Percentiles rank a stretch among this genome's conserved stretches.
These are phyloP conservation scores for Starmera dryadoides DNA, from an alignment of 805 yeast species.

Conservation along the genomic window DNA sequence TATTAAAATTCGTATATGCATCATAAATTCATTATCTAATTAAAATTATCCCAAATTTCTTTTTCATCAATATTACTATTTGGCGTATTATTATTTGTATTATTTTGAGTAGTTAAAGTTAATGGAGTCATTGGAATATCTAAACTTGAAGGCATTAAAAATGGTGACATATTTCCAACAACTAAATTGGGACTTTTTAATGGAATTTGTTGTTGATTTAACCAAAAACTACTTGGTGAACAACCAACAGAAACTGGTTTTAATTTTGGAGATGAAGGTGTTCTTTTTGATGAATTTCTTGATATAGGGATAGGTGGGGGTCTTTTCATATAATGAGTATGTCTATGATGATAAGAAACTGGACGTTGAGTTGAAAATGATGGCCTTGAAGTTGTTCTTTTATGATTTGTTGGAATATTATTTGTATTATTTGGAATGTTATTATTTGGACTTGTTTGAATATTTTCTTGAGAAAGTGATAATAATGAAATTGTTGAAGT, in stretches of 20 bases:
- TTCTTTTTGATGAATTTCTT: background rate
- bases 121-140: constrained; percentile 21
- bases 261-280: constrained; percentile 16
- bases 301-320: constrained; percentile 7
- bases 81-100: too few species aligned
- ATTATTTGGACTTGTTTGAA: background rate
- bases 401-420: constrained; percentile 4
- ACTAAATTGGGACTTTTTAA: constrained; percentile 2
- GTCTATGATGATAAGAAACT: constrained; percentile 16
- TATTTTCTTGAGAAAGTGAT: constrained; percentile 5
- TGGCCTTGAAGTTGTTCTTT: constrained; percentile 9
- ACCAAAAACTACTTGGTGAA: constrained; percentile 16
- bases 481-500: constrained; percentile 17
- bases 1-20: background rate
- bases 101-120: constrained; percentile 3
- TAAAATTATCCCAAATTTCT: too few species aligned
- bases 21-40: background rate
- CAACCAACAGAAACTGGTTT: constrained; percentile 16
- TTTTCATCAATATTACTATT: too few species aligned
- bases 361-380: constrained; percentile 10
- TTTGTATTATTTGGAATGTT: constrained; percentile 1
- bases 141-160: constrained; percentile 10
- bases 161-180: constrained; percentile 14
- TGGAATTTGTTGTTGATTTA: constrained; percentile 14
- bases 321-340: constrained; percentile 8